Evolutionary conservation across 2,329 filamentous ascomycete species (phyloP).

Genomic region (Sporothrix inflata): DNA sequence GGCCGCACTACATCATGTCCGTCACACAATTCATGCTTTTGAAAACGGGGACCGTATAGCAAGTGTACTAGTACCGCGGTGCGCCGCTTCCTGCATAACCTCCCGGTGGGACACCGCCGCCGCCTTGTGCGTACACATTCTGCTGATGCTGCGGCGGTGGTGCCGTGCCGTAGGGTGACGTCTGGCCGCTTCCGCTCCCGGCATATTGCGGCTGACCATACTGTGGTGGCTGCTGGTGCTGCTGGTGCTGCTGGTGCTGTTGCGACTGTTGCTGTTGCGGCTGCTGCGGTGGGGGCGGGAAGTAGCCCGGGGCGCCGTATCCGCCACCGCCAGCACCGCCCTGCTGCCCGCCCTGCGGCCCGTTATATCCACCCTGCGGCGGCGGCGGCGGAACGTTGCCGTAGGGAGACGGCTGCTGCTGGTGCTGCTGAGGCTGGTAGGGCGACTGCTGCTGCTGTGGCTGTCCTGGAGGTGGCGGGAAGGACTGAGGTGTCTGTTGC

Average conservation of each 20-base stretch:
- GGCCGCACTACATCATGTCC: neutral
- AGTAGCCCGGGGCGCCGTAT: constrained; percentile 32
- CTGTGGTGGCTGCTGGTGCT: constrained; percentile 16
- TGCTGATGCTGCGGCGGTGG: constrained; percentile 26
- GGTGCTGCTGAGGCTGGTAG: neutral
- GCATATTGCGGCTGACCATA: constrained; percentile 28
- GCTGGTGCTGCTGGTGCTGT: too few species aligned
- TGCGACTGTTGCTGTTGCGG: neutral
- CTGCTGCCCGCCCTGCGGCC: constrained; percentile 30
- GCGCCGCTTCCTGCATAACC: constrained; percentile 19
- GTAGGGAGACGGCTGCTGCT: constrained; percentile 24
- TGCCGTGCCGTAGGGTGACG: constrained; percentile 20
- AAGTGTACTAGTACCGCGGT: constrained; percentile 29
- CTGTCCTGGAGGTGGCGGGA: constrained; percentile 20
- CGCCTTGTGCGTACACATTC: constrained; percentile 24
- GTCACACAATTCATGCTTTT: neutral
- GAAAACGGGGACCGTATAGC: neutral
- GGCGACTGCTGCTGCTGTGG: constrained; percentile 19
- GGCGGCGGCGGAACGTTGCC: constrained; percentile 21
- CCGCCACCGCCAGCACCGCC: constrained; percentile 34
- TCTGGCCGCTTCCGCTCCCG: neutral
- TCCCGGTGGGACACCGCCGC: neutral
- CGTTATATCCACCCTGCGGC: constrained; percentile 19
- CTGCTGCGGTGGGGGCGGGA: constrained; percentile 29
- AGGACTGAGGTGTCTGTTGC: constrained; percentile 27